Percentiles rank a stretch among this genome's conserved stretches.
These are phyloP conservation scores for Desmodesmus armatus DNA, from an alignment of 139 green algal species.

Conservation along the genomic window DNA sequence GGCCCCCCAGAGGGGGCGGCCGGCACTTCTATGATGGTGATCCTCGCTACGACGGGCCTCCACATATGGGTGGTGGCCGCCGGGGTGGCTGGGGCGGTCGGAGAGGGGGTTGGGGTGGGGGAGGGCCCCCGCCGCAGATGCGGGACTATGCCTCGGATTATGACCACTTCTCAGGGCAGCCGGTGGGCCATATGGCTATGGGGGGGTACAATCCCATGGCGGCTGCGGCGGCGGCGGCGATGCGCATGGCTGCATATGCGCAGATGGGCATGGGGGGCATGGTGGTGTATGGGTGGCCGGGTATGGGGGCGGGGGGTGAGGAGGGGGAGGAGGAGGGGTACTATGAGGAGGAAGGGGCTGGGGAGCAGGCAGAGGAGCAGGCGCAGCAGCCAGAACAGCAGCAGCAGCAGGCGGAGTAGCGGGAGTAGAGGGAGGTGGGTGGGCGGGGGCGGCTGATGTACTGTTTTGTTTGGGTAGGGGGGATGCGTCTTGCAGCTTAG, in stretches of 20 bases:
- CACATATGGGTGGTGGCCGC: not conserved
- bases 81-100: not conserved
- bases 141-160: constrained; percentile 33
- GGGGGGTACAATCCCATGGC: not conserved
- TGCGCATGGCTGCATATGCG: constrained; percentile 18
- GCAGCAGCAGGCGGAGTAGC: no score
- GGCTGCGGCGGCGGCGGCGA: not conserved
- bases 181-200: not conserved
- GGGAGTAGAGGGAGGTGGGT: no score
- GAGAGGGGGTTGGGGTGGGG: no score
- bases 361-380: not conserved
- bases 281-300: constrained; percentile 40
- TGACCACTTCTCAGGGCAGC: constrained; percentile 20
- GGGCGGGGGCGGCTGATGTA: no score
- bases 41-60: no score
- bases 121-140: no score
- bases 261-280: constrained; percentile 34
- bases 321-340: constrained; percentile 28
- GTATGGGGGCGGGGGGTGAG: constrained; percentile 6
- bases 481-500: no score
- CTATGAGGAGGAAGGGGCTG: constrained; percentile 21
- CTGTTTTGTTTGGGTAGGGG: no score
- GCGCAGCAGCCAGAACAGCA: no score
- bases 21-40: no score
- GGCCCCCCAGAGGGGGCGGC: no score